Base-by-base conservation (phyloP, 495 filamentous ascomycete genomes). In the Rhypophila decipiens region DNA sequence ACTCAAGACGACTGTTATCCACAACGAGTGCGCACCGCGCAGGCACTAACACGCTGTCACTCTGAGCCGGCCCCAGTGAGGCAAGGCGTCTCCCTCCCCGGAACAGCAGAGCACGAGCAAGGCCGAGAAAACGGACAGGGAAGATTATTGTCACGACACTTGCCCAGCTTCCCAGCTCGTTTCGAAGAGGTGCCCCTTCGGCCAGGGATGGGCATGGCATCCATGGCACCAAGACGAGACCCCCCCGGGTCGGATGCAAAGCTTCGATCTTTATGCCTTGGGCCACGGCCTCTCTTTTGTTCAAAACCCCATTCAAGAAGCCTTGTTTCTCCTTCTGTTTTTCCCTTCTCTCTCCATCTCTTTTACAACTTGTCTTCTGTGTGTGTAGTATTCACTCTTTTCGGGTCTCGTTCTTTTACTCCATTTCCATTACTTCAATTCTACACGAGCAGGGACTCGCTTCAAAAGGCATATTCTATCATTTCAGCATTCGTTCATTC, bases 361-460 rank as follows among this genome's bases (percentile, higher is more conserved):
- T 46, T 50, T 35, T 57, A 50, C 35, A 29, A 48, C 55, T 57
- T n/a, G n/a, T n/a, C 27, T 44, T 57, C 42, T 49, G 53, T 59
- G 47, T 52, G 47, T 52, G 42, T 52, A 51, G 47, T 56, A 64
- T 68, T 71, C 68, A 59, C 47, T 59, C 59, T 57, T 67, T 57
- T 46, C 48, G 55, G 53, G 55, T 63, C 57, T 60, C 60, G 62
- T 58, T 64, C 52, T 58, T 51, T 61, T 51, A 61, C 44, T 66
- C 66, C 56, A 53, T 60, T 70, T 70, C 61, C 58, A 65, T 56
- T 38, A 18, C 15, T 8, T 19, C 9, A 9, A 8, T 38, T 8
- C 10, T 2, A 40, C 8, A 68, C 75, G 75, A 77, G 75, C 74
- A 76, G 75, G 74, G 68, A 63, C 75, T 77, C 75, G 72, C 70